Base-by-base conservation (phyloP, 805 yeast species). In the Yarrowia sp. region DNA sequence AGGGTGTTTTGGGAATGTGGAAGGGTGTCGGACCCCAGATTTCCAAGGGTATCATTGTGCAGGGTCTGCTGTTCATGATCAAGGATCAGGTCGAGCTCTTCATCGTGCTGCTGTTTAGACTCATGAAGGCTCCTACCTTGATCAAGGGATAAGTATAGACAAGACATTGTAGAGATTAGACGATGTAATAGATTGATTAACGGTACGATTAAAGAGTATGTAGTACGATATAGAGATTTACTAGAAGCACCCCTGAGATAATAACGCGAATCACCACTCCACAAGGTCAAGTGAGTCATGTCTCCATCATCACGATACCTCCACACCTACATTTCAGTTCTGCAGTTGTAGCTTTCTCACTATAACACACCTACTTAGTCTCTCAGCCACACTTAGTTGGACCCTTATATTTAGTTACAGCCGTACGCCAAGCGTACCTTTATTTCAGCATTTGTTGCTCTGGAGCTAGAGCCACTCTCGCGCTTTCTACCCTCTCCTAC, bases 11-110 rank as follows among this genome's bases (percentile, higher is more conserved):
- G 12, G 88, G 93, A 0, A 80, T 91, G 71, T 91, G 91, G 86
- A 90, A 88, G 79, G 97, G 97, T 2, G 74, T 91, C 40, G 84
- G 86, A 2, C 97, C 97, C 7, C 97, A 91, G 77, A 81, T 91
- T 69, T 77, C 87, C 48, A 91, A 91, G 81, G 97, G 95, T 1
- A 88, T 91, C 2, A 77, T 91, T 52, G 97, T 91, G 5, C 97
- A 91, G 77, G 97, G 97, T 0, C 81, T 91, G 70, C 81, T 91
- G 73, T 89, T 91, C 75, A 89, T 89, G 88, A 89, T 88, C 78
- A 90, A 87, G 78, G 95, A 90, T 73, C 91, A 88, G 76, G 82
- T 77, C 71, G 81, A 78, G 73, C 72, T 75, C 16, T 72, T 73
- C 69, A 72, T 78, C 65, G 69, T 76, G 46, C 66, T 71, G 55